Percentiles rank a stretch among this genome's conserved stretches.
Evolutionary conservation across 2,329 filamentous ascomycete species (phyloP).

Genomic region (Ophiostoma perfectum): DNA sequence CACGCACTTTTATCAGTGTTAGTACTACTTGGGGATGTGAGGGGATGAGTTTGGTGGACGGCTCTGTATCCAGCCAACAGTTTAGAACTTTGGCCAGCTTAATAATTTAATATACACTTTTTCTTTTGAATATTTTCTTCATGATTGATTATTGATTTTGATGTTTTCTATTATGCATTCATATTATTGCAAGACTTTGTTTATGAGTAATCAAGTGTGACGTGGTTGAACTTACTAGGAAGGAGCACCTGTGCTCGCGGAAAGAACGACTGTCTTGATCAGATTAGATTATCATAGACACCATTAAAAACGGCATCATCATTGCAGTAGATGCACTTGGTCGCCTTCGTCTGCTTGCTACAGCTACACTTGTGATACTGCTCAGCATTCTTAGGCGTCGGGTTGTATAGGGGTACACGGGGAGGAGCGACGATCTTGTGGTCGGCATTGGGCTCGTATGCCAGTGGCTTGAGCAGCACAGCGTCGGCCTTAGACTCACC

Average conservation of each 20-base stretch:
- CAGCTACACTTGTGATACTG: not conserved
- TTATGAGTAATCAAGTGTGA: not conserved
- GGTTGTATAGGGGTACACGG: not conserved
- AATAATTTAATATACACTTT: slow-evolving; percentile 6
- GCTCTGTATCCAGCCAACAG: not conserved
- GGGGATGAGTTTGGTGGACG: not conserved
- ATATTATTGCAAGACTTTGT: not conserved
- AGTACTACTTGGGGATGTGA: not conserved
- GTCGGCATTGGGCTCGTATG: too few species aligned
- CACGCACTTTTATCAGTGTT: not conserved
- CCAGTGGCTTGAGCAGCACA: too few species aligned
- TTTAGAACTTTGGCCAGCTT: not conserved
- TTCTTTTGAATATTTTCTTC: too few species aligned
- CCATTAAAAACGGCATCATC: not conserved
- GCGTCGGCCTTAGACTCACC: too few species aligned
- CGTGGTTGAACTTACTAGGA: too few species aligned
- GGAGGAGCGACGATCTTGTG: not conserved
- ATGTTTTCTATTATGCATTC: not conserved
- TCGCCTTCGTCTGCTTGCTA: not conserved
- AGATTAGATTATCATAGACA: not conserved
- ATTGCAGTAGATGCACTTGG: not conserved
- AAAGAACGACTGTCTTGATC: too few species aligned
- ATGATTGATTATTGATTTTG: not conserved
- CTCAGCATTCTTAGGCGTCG: not conserved
- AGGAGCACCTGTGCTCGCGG: too few species aligned